Evolutionary conservation across 345 rosid genomes (phyloP).

Genomic region (Tarenaya hassleriana): DNA sequence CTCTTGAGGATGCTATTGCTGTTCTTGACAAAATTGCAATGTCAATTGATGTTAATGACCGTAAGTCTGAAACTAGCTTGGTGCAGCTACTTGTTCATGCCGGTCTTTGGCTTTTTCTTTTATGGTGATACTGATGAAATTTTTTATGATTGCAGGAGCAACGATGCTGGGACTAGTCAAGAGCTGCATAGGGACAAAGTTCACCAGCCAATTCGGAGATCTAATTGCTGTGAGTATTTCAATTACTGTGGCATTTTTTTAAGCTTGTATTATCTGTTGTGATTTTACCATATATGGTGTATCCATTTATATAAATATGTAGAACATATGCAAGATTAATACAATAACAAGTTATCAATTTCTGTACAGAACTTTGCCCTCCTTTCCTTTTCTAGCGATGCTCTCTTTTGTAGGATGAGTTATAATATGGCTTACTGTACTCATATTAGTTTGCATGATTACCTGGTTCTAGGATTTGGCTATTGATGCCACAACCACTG

Average conservation of each 20-base stretch:
- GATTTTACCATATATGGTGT: not conserved
- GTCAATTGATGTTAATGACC: slow-evolving; percentile 69
- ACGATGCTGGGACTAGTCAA: slow-evolving; percentile 69
- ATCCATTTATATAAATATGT: too few relatives aligned
- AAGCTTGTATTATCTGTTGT: not conserved
- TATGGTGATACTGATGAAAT: slow-evolving; percentile 2
- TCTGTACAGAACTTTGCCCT: too few relatives aligned
- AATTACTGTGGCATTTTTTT: not conserved
- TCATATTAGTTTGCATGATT: slow-evolving; percentile 6
- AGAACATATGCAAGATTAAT: too few relatives aligned
- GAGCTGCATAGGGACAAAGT: slow-evolving; percentile 94
- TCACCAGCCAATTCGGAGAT: slow-evolving; percentile 93
- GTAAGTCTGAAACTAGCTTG: slow-evolving; percentile 37
- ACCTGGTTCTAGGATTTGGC: slow-evolving; percentile 63
- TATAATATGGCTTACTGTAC: not conserved
- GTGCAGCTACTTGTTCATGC: not conserved
- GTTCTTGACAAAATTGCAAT: slow-evolving; percentile 93
- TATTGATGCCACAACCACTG: slow-evolving; percentile 74
- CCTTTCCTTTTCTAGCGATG: too few relatives aligned
- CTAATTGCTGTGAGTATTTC: slow-evolving; percentile 74
- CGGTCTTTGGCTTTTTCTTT: not conserved
- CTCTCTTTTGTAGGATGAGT: too few relatives aligned
- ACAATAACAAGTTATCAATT: too few relatives aligned
- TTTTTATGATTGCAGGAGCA: slow-evolving; percentile 26
- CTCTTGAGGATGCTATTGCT: slow-evolving; percentile 86